Conservation (phyloP, 305 asterid species). For the Lippia alba region DNA sequence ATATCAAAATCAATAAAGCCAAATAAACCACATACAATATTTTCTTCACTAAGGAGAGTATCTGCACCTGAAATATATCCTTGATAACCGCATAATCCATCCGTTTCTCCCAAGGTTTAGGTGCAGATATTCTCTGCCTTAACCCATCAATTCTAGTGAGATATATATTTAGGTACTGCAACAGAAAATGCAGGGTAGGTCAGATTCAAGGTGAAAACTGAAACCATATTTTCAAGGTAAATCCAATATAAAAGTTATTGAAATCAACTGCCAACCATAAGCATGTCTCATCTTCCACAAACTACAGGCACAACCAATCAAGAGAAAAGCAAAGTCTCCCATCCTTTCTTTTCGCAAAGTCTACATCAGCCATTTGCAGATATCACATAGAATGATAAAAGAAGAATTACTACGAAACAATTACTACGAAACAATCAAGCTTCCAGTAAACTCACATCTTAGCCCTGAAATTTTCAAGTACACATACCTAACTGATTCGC, state of each 20-base stretch:
- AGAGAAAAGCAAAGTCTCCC: conserved; percentile 2
- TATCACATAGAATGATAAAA: conserved; percentile 12
- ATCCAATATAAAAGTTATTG: conserved; percentile 13
- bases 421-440: conserved; percentile 14
- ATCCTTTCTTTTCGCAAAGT: conserved; percentile 19
- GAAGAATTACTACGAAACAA: too few relatives aligned
- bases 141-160: conserved; percentile 92
- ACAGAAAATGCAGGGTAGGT: conserved; percentile 39
- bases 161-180: conserved; percentile 85
- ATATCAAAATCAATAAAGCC: too few relatives aligned
- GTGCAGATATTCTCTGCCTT: conserved; percentile 74
- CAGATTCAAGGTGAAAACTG: conserved; percentile 27
- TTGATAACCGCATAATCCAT: conserved; percentile 58
- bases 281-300: conserved; percentile 4
- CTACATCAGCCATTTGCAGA: conserved; percentile 23
- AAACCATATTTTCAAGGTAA: conserved; percentile 12
- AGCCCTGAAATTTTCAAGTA: conserved; percentile 6
- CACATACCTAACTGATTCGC: not conserved
- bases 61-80: conserved; percentile 87
- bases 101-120: conserved; percentile 47
- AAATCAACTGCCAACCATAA: conserved; percentile 5
- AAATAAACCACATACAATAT: too few relatives aligned
- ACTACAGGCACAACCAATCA: conserved; percentile 27
- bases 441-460: conserved; percentile 15
- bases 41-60: too few relatives aligned